Evolutionary conservation across 192 early-diverging fungal species (phyloP), one percentile per base, ranked within the genome.

Genomic region (Backusella australiensis): DNA sequence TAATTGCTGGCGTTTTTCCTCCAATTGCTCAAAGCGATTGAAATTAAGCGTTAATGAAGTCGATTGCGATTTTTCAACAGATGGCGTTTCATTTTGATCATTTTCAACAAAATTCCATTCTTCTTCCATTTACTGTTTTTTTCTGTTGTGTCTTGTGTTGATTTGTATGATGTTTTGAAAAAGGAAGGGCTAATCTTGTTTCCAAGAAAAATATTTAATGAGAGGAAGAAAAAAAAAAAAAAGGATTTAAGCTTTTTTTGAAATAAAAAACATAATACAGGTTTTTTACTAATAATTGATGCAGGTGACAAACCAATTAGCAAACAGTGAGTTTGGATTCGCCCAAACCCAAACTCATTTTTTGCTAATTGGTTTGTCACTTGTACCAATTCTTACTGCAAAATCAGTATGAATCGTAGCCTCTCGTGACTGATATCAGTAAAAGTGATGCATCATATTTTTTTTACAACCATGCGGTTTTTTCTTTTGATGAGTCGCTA

Each of bases 61-160:
- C n/a, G 34, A 39, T 69, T 39, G 36, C 3, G 34, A 38, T 17
- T 26, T 29, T 23, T 23, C 11, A 9, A 38, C n/a, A 39, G n/a
- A 23, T 69, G 68, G 38, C 4, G 35, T 41, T 41, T 35, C 34
- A 69, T 19, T 38, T 38, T 21, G 34, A 7, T 35, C 38, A 23
- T 35, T 41, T 23, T 69, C 68, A 39, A 69, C 21, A 39, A 69
- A n/a, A 69, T 69, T 39, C 68, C 68, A 69, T 17, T 69, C 68
- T 39, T 69, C 68, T 69, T 69, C 68, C 68, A 69, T 69, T 69
- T 69, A 39, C 17, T 29, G 9, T 63, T 21, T 8, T 63, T 63
- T 29, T 63, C 6, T 12, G 26, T 63, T 4, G 26, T 26, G 29
- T 26, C 4, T 32, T 63, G 14, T 44, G 15, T 44, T n/a, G 19